Evolutionary conservation across 176 grass and related monocot species (phyloP), one percentile per base, ranked within the genome.

Genomic region (Zoysia japonica): DNA sequence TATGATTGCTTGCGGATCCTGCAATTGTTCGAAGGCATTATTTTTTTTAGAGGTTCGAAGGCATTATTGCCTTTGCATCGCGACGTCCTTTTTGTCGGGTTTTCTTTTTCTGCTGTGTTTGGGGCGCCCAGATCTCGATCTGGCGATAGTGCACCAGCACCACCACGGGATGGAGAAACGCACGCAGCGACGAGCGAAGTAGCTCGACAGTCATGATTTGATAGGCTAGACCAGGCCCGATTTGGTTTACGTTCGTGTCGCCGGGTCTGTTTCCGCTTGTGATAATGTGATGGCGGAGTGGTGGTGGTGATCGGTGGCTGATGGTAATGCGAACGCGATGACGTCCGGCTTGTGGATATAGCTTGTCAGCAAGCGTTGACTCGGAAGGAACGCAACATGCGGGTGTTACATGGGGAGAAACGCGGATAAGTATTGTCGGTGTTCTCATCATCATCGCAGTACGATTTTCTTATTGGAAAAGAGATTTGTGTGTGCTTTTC

Each of bases 121-220:
- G 44, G 48, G 7, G 61, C 7, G 59, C 40, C 63, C 63, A 76
- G 81, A 83, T 83, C 81, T 50, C 52, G 64, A 76, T 83, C 81
- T 15, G 35, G 42, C 65, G 41, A 71, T 63, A 48, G 4, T 6
- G 47, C 6, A 3, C 44, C 44, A 11, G 9, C 48, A 49, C 2
- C 2, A 5, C 12, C 62, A 57, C 71, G 74, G 68, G 77, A 74
- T 48, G 61, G 36, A 49, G 67, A 17, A 48, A 20, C 71, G 68
- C 39, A 78, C 16, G 47, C 39, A 63, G 35, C 53, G 4, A 17
- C 6, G 28, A 39, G 78, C 3, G 3, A 43, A 19, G 8, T 77
- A 65, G 28, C 60, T 40, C 41, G 20, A 5, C 35, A 11, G 0
- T 2, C 2, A 28, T 19, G 65, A 87, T 86, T 86, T 40, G 77